Evolutionary conservation across 225 moss, liverwort and hornwort genomes (phyloP).

Genomic region (Bryum argenteum): DNA sequence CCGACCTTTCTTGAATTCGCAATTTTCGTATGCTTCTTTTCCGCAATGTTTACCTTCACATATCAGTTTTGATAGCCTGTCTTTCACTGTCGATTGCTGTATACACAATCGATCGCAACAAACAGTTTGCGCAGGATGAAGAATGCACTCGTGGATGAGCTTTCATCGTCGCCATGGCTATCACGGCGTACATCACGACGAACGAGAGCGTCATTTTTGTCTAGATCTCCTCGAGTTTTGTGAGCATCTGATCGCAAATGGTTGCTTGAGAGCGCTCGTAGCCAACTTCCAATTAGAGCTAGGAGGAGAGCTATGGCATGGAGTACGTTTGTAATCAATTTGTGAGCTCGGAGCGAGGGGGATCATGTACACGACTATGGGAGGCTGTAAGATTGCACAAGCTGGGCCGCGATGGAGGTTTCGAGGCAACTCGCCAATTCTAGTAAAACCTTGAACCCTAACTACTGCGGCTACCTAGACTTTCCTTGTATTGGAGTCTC

Average conservation of each 20-base stretch:
- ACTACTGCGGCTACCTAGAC: not conserved
- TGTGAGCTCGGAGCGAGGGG: too few species aligned
- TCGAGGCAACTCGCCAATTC: constrained; percentile 24
- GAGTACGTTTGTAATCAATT: not conserved
- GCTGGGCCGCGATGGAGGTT: constrained; percentile 15
- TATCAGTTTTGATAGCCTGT: too few species aligned
- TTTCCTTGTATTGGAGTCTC: constrained; percentile 8
- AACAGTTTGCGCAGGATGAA: constrained; percentile 8
- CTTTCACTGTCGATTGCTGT: too few species aligned
- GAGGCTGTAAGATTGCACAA: constrained; percentile 5
- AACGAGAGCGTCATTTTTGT: constrained; percentile 20
- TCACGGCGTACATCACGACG: not conserved
- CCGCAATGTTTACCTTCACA: too few species aligned
- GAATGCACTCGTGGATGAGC: not conserved
- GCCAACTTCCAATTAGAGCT: not conserved
- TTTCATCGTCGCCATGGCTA: constrained; percentile 5
- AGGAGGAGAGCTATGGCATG: not conserved
- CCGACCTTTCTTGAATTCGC: too few species aligned
- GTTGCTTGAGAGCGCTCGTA: not conserved
- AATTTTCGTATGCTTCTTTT: too few species aligned
- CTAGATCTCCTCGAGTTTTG: constrained; percentile 40
- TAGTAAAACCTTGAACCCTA: constrained; percentile 29
- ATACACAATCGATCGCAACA: too few species aligned
- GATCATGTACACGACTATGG: constrained; percentile 16
- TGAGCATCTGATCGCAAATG: constrained; percentile 32